Evolutionary conservation across 805 yeast species (phyloP), one percentile per base, ranked within the genome.

Genomic region (Zygosaccharomyces lentus): DNA sequence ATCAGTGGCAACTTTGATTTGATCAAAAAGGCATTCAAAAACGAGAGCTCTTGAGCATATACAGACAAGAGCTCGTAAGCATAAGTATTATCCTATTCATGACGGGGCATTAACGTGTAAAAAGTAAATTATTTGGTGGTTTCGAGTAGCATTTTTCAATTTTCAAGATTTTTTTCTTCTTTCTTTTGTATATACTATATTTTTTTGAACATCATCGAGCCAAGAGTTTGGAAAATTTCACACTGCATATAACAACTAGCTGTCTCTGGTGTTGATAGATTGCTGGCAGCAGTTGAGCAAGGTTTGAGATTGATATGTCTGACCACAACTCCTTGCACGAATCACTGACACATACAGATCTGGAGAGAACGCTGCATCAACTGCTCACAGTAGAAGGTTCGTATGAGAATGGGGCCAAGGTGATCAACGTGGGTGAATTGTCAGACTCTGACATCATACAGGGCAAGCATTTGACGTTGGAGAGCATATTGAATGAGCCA

Each of bases 401-500:
- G 32, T 49, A 15, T 21, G 25, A 40, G 37, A 39, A 39, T 34
- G 36, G 46, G n/a, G 32, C 29, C 8, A 29, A 29, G 32, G 32
- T 29, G 32, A 29, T 13, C 16, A 29, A 29, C 15, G 15, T 29
- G 15, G 15, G 32, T 17, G 53, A 46, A 23, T 9, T 52, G 6
- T 37, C 50, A 13, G 57, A 50, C 35, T 42, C 50, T 8, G 54
- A 52, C 34, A 42, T 52, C 12, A 25, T 27, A 2, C 47, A 49
- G 19, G 51, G 50, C 34, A 57, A 56, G 34, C 53, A 53, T 43
- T 46, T 59, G 10, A 55, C 60, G 10, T 43, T 59, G 30, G 64
- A 59, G n/a, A 50, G 52, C 30, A 41, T 58, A 29, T 41, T 58
- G 13, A 43, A 21, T 17, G 56, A 48, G 26, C 39, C 45, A 10